Conservation (phyloP, 768 basidiomycete genomes). For the Dendrothele bispora region DNA sequence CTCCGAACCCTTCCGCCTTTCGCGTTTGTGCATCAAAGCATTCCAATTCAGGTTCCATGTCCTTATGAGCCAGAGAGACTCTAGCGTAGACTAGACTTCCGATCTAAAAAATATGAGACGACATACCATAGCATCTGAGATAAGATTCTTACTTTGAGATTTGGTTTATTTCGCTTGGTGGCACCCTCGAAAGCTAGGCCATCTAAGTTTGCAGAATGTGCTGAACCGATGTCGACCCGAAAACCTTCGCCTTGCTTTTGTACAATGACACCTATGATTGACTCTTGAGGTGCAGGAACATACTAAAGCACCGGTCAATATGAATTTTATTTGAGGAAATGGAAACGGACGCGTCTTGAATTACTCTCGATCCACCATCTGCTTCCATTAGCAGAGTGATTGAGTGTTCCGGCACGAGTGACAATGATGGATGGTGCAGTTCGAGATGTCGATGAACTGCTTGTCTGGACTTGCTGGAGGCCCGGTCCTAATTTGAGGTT, state of each 20-base stretch:
- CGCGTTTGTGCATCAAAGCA: conserved; percentile 93
- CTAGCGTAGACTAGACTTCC: conserved; percentile 90
- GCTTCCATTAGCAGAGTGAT: conserved; percentile 69
- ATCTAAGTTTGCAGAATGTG: conserved; percentile 84
- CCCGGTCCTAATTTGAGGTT: conserved; percentile 90
- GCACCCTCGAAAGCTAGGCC: conserved; percentile 95
- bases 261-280: conserved; percentile 80
- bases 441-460: conserved; percentile 24
- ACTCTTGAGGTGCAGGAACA: conserved; percentile 85
- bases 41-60: conserved; percentile 98
- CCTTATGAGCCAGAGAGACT: conserved; percentile 90
- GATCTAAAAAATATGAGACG: conserved; percentile 50
- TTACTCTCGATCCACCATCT: conserved; percentile 91
- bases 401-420: conserved; percentile 69
- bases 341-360: conserved; percentile 71
- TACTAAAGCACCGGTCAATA: conserved; percentile 54
- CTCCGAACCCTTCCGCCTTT: conserved; percentile 92
- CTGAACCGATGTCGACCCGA: conserved; percentile 91
- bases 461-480: conserved; percentile 48
- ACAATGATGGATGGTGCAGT: conserved; percentile 37
- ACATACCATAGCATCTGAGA: background rate
- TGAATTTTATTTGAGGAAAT: conserved; percentile 2
- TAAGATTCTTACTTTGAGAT: conserved; percentile 67
- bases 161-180: conserved; percentile 91
- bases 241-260: conserved; percentile 87